Evolutionary conservation across 345 rosid genomes (phyloP).

Genomic region (Arabidopsis suecica): DNA sequence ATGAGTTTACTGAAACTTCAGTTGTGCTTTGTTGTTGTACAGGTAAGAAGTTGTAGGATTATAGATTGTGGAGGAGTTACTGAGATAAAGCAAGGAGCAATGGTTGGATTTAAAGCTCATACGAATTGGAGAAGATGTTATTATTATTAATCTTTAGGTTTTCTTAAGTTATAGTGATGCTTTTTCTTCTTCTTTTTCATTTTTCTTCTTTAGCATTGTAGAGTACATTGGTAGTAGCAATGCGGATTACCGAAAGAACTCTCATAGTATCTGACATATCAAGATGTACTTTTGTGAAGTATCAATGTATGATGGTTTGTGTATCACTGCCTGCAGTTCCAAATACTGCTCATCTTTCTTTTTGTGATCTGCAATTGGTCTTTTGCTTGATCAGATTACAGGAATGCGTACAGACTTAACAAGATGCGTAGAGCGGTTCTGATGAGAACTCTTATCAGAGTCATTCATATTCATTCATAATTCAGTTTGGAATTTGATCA

Average conservation of each 20-base stretch:
- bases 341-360: conserved; percentile 4
- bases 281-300: conserved; percentile 47
- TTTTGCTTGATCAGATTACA: conserved; percentile 24
- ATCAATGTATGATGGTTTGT: conserved; percentile 47
- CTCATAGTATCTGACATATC: conserved; percentile 41
- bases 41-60: conserved; percentile 46
- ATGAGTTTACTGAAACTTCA: conserved; percentile 18
- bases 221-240: conserved; percentile 41
- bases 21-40: conserved; percentile 6
- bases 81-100: conserved; percentile 32
- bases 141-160: conserved; percentile 40
- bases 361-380: conserved; percentile 24
- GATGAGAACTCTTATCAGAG: conserved; percentile 1
- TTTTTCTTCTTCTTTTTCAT: conserved; percentile 6
- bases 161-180: conserved; percentile 34
- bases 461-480: conserved; percentile 21
- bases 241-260: conserved; percentile 33
- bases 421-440: neutral
- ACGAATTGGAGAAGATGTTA: conserved; percentile 42
- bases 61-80: conserved; percentile 35
- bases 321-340: conserved; percentile 29
- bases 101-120: conserved; percentile 35
- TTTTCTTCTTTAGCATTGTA: conserved; percentile 32
- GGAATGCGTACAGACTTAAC: conserved; percentile 9
- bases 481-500: conserved; percentile 39